These are phyloP conservation scores for Blastocystis sp. DNA, from an alignment of 352 stramenopile genomes.

Conservation along the genomic window DNA sequence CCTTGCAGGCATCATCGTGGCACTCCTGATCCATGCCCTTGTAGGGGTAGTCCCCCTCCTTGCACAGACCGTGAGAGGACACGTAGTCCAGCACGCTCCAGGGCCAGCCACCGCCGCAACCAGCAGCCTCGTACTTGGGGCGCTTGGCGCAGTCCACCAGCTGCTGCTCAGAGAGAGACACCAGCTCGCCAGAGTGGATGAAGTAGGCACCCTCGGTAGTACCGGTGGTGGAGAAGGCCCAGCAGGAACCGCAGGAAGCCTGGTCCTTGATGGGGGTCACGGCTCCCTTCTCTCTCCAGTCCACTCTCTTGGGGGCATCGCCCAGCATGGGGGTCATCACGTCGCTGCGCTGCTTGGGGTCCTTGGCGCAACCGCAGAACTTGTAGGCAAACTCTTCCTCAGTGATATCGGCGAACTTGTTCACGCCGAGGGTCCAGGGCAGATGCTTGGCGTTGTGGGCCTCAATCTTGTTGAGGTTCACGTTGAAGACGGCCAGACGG, in stretches of 20 bases:
- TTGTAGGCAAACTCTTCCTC: conserved; percentile 72
- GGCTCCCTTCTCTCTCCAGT: conserved; percentile 78
- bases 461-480: conserved; percentile 72
- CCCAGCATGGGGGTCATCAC: conserved; percentile 21
- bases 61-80: conserved; percentile 79
- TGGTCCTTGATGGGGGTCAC: conserved; percentile 89
- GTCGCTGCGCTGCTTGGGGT: conserved; percentile 24
- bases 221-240: conserved; percentile 87
- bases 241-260: conserved; percentile 89
- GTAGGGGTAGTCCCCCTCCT: conserved; percentile 81
- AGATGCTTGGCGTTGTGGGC: conserved; percentile 70
- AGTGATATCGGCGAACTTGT: conserved; percentile 73
- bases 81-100: conserved; percentile 87
- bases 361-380: conserved; percentile 71
- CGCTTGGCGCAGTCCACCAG: conserved; percentile 83
- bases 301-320: conserved; percentile 72
- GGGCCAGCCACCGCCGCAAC: conserved; percentile 83
- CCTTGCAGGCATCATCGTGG: conserved; percentile 60
- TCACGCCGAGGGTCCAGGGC: conserved; percentile 72
- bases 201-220: conserved; percentile 84
- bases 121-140: conserved; percentile 76
- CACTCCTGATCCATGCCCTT: conserved; percentile 71
- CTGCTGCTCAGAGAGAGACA: conserved; percentile 85
- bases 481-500: conserved; percentile 70
- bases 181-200: conserved; percentile 76